Percentiles rank a stretch among this genome's conserved stretches.
These are phyloP conservation scores for Aspergillus terreus DNA, from an alignment of 2,329 filamentous ascomycete genomes.

Conservation along the genomic window DNA sequence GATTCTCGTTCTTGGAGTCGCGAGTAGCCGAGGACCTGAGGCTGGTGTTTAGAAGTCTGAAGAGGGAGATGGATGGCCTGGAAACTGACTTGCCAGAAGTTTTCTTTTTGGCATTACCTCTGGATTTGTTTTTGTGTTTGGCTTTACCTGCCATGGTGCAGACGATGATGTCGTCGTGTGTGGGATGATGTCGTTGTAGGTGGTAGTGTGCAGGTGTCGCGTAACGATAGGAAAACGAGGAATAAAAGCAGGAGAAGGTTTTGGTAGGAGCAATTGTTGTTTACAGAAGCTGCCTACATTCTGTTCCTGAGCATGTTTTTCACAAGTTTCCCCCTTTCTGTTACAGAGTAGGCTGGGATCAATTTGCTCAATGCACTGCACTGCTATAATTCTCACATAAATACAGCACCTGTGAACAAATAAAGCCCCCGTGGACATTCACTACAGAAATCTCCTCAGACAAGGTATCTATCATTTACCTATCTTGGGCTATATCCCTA, in stretches of 20 bases:
- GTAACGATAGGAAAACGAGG: not conserved
- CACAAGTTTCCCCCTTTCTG: not conserved
- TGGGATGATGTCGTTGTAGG: too few relatives aligned
- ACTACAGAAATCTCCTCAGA: too few relatives aligned
- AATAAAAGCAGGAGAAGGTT: not conserved
- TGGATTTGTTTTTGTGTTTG: not conserved
- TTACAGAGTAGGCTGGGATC: not conserved
- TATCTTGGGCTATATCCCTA: too few relatives aligned
- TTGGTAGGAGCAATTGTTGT: not conserved
- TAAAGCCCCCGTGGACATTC: too few relatives aligned
- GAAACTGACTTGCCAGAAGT: not conserved
- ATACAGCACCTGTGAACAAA: too few relatives aligned
- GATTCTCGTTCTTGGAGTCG: not conserved
- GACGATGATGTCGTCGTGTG: not conserved
- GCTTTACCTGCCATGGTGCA: not conserved
- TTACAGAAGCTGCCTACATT: not conserved
- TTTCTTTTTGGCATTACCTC: not conserved
- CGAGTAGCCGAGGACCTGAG: not conserved
- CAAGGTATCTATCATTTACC: too few relatives aligned
- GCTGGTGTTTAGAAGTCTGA: not conserved
- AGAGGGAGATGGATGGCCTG: not conserved
- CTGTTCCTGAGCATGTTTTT: not conserved
- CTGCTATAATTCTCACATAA: too few relatives aligned
- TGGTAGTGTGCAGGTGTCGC: not conserved
- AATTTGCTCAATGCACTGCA: too few relatives aligned